phyloP scores from a whole-genome alignment of 208 protist species.

The Histomonas meleagridis region DNA sequence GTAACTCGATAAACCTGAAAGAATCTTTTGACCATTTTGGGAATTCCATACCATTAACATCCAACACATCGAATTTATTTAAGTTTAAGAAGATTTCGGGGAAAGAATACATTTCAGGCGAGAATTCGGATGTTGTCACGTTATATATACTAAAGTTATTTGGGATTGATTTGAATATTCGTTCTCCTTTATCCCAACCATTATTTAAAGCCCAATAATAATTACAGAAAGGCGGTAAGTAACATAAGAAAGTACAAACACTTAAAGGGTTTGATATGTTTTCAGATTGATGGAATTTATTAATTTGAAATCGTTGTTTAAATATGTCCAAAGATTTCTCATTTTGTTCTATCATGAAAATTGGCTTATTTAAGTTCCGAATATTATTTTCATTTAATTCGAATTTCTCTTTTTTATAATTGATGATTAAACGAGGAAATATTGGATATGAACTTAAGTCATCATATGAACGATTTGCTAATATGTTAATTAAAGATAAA shows the following conservation, averaged over 20 bases:
- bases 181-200: neutral
- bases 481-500: neutral
- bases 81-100: neutral
- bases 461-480: neutral
- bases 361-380: too few species aligned
- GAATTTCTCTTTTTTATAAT: too few species aligned
- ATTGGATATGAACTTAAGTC: neutral
- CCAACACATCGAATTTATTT: neutral
- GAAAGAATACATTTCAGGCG: neutral
- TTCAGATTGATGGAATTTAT: too few species aligned
- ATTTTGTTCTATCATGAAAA: too few species aligned
- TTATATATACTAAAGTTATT: neutral
- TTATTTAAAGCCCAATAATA: neutral
- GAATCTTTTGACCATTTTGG: neutral
- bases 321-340: too few species aligned
- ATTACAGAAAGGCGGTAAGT: neutral
- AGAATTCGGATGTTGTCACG: neutral
- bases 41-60: neutral
- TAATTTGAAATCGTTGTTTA: too few species aligned
- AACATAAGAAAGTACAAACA: too few species aligned
- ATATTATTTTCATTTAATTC: too few species aligned
- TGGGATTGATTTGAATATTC: neutral
- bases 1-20: neutral
- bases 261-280: too few species aligned
- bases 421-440: too few species aligned